Percentiles rank a stretch among this genome's conserved stretches.
Evolutionary conservation across 805 yeast genomes (phyloP).

Genomic region (Metschnikowia shivogae): DNA sequence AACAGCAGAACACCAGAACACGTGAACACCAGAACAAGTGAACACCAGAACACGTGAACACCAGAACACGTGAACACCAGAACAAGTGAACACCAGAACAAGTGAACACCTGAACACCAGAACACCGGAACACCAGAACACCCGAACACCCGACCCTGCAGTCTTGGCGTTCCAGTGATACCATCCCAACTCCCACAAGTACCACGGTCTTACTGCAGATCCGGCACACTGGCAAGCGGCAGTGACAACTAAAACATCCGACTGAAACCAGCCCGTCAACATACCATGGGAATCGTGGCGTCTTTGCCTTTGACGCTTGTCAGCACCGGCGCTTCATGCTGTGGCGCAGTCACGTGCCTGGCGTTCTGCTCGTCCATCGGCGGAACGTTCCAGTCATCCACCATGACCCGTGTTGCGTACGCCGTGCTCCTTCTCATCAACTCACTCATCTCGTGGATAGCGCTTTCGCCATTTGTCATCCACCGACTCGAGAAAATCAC

Average conservation of each 20-base stretch:
- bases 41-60: too few relatives aligned
- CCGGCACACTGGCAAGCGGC: not conserved
- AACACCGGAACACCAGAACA: too few relatives aligned
- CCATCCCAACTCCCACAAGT: not conserved
- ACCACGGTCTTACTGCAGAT: too few relatives aligned
- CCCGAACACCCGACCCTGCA: not conserved
- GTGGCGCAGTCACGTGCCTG: constrained; percentile 56
- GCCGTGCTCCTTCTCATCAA: constrained; percentile 75
- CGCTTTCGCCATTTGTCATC: constrained; percentile 75
- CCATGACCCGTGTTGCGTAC: constrained; percentile 82
- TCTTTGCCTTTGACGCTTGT: constrained; percentile 15
- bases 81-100: too few relatives aligned
- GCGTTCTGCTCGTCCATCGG: constrained; percentile 49
- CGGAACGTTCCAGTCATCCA: constrained; percentile 67
- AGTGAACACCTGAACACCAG: too few relatives aligned
- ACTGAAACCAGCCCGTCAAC: not conserved
- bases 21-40: too few relatives aligned
- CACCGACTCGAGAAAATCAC: constrained; percentile 68
- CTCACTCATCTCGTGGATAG: constrained; percentile 88
- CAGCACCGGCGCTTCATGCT: constrained; percentile 17
- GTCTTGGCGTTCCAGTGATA: not conserved
- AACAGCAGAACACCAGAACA: too few relatives aligned
- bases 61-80: too few relatives aligned
- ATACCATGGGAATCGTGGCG: constrained; percentile 16
- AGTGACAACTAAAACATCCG: not conserved